Conservation (phyloP, 768 basidiomycete species). For the Amanita jacksonii region DNA sequence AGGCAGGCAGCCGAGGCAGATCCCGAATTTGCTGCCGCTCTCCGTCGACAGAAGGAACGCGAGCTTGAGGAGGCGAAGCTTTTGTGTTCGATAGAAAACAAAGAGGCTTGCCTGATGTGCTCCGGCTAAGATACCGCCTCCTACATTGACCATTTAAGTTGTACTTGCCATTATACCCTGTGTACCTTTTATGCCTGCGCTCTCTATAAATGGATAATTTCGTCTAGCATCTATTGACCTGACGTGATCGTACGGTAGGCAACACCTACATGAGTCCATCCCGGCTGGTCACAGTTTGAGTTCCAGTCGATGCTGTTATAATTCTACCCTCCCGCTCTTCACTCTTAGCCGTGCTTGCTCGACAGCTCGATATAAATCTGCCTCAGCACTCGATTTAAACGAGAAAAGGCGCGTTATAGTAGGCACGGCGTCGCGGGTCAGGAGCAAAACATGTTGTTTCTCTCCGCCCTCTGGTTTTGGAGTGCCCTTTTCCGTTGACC, state of each 20-base stretch:
- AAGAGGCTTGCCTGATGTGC: constrained; percentile 92
- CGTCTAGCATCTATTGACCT: too few species aligned
- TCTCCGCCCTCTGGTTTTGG: constrained; percentile 8
- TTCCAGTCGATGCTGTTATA: neutral
- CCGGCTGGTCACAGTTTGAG: too few species aligned
- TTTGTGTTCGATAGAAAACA: constrained; percentile 83
- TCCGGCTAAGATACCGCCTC: constrained; percentile 42
- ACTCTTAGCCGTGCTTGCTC: constrained; percentile 42
- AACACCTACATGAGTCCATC: too few species aligned
- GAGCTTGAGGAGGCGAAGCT: constrained; percentile 77
- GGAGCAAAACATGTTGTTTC: constrained; percentile 27
- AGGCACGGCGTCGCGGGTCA: constrained; percentile 46
- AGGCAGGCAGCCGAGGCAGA: constrained; percentile 45
- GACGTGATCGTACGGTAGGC: too few species aligned
- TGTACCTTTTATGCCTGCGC: neutral
- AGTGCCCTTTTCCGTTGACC: neutral
- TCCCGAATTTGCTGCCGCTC: constrained; percentile 74
- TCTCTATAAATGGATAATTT: too few species aligned
- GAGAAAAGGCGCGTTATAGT: constrained; percentile 35
- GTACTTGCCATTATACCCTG: neutral
- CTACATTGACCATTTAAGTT: neutral
- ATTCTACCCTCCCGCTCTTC: constrained; percentile 11
- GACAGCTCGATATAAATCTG: constrained; percentile 54
- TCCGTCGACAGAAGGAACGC: constrained; percentile 58
- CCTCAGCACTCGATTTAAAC: constrained; percentile 32